These are phyloP conservation scores for Candida ascalaphidarum DNA, from an alignment of 805 yeast species.

Conservation along the genomic window DNA sequence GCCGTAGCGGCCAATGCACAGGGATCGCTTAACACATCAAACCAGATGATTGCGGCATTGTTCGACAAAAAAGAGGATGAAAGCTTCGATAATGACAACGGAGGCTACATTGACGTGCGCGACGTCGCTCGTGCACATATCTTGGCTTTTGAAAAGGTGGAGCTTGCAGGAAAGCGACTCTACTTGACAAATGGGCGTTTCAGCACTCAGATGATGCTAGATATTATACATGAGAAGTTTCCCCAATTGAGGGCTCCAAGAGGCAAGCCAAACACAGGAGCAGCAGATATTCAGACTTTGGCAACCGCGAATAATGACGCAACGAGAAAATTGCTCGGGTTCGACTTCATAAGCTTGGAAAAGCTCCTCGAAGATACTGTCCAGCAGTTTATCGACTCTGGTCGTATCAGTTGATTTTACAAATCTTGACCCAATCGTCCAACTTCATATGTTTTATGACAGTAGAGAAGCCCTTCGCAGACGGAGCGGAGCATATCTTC, in stretches of 20 bases:
- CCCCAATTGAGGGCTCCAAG: conserved; percentile 10
- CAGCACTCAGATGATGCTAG: conserved; percentile 24
- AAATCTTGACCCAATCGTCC: conserved; percentile 10
- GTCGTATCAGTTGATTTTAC: too few species aligned
- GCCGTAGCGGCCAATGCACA: conserved; percentile 24
- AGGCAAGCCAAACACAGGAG: conserved; percentile 25
- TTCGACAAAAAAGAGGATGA: conserved; percentile 8
- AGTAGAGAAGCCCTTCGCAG: conserved; percentile 9
- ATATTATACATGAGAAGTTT: conserved; percentile 23
- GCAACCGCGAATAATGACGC: conserved; percentile 3
- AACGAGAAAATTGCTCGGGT: not conserved
- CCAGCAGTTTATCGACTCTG: not conserved
- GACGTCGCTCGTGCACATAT: conserved; percentile 24
- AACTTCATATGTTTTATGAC: conserved; percentile 14
- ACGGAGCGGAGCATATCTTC: conserved; percentile 5
- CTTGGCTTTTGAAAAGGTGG: conserved; percentile 19
- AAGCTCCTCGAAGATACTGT: not conserved
- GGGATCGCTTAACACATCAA: conserved; percentile 33
- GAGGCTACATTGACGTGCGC: conserved; percentile 16
- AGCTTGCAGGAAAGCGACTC: conserved; percentile 9
- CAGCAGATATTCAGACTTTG: conserved; percentile 16
- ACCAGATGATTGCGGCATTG: conserved; percentile 21
- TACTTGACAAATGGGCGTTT: conserved; percentile 23
- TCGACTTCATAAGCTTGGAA: not conserved
- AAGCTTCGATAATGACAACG: conserved; percentile 13